Percentiles rank a stretch among this genome's conserved stretches.
Conservation (phyloP, 2,329 filamentous ascomycete genomes). For the Fusarium bulbicola region DNA sequence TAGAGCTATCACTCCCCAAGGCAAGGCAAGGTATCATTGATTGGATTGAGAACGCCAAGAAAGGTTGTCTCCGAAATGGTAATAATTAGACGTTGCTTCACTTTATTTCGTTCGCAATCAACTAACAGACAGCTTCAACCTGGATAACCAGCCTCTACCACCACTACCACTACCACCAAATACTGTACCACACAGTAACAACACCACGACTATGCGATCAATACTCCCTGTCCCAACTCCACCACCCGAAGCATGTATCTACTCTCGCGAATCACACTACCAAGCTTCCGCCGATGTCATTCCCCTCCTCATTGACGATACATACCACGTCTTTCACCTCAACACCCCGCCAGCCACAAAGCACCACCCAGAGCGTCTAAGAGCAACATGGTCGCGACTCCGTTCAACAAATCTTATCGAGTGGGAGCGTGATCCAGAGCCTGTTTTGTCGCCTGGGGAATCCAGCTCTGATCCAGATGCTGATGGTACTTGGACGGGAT, state of each 20-base stretch:
- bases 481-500: slow-evolving; percentile 49
- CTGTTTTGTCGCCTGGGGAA: slow-evolving; percentile 37
- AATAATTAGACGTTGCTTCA: slow-evolving; percentile 16
- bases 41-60: background rate
- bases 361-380: slow-evolving; percentile 47
- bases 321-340: slow-evolving; percentile 51
- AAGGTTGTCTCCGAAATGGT: slow-evolving; percentile 13
- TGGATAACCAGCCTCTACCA: slow-evolving; percentile 1
- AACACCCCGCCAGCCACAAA: slow-evolving; percentile 44
- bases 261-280: slow-evolving; percentile 40
- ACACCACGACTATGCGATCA: slow-evolving; percentile 23
- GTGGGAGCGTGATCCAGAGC: slow-evolving; percentile 43
- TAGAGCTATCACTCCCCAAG: background rate
- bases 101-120: background rate
- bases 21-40: background rate
- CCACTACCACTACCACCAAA: background rate
- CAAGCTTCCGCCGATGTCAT: slow-evolving; percentile 50
- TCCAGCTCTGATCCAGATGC: slow-evolving; percentile 39
- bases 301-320: slow-evolving; percentile 47
- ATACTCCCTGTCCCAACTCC: slow-evolving; percentile 35
- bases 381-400: slow-evolving; percentile 46
- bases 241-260: slow-evolving; percentile 40
- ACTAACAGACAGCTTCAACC: slow-evolving; percentile 7
- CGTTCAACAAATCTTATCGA: slow-evolving; percentile 43
- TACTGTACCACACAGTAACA: too few species aligned